Evolutionary conservation across 108 stramenopile species (phyloP).

Genomic region (Nannochloropsis gaditana): DNA sequence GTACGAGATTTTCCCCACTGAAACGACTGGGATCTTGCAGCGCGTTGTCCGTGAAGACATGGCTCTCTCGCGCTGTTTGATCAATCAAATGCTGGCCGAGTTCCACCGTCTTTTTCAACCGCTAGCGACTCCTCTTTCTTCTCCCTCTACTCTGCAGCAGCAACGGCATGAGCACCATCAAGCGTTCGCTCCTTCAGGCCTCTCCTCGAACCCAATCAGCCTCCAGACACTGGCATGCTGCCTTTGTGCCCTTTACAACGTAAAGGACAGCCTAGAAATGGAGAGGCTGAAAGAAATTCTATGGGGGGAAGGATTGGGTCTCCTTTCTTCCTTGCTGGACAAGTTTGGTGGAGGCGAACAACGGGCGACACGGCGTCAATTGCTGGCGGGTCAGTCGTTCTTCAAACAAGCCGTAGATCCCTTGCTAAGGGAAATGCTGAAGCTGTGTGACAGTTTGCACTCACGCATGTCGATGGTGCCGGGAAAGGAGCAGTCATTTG

Average conservation of each 20-base stretch:
- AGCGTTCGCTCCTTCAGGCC: background rate
- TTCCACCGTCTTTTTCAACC: background rate
- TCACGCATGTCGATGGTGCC: background rate
- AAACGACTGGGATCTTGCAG: background rate
- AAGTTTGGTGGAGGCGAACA: background rate
- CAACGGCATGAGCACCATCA: too few relatives aligned
- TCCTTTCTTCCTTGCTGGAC: background rate
- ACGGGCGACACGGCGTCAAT: background rate
- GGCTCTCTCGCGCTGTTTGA: background rate
- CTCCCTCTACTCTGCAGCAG: background rate
- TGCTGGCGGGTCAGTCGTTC: background rate
- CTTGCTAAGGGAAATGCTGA: background rate
- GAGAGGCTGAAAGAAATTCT: background rate
- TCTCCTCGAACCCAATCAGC: background rate
- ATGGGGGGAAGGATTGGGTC: background rate
- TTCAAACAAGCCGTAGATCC: background rate
- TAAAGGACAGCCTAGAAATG: background rate
- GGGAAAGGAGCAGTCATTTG: background rate
- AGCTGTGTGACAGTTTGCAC: background rate
- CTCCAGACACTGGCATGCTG: background rate
- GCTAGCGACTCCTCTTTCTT: background rate
- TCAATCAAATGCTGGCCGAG: conserved; percentile 1
- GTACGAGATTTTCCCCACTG: background rate
- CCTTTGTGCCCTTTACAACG: background rate
- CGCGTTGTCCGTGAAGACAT: background rate